A percentile compares a stretch with the other conserved stretches of the same genome.
Conservation (phyloP, 345 rosid genomes). For the Eucalyptus victrix region DNA sequence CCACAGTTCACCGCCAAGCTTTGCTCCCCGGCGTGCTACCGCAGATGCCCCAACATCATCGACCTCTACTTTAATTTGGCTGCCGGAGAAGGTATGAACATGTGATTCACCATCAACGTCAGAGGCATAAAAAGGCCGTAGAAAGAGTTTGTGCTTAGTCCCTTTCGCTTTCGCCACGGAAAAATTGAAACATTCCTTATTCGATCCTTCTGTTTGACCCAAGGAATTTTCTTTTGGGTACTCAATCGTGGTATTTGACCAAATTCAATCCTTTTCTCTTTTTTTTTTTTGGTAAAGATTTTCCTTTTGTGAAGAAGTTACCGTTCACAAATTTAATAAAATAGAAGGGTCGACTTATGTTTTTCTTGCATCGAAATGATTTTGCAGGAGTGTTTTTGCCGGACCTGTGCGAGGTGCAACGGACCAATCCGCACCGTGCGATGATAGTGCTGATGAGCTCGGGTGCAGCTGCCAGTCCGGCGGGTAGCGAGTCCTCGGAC, state of each 20-base stretch:
- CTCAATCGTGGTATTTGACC: neutral
- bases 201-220: neutral
- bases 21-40: slow-evolving; percentile 66
- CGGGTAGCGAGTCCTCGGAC: neutral
- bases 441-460: slow-evolving; percentile 69
- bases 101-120: neutral
- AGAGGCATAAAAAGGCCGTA: too few species aligned
- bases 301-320: neutral
- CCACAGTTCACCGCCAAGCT: slow-evolving; percentile 67
- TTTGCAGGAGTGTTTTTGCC: slow-evolving; percentile 84
- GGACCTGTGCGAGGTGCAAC: slow-evolving; percentile 53
- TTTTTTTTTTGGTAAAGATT: neutral
- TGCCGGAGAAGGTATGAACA: slow-evolving; percentile 78
- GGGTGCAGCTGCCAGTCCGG: slow-evolving; percentile 42
- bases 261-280: neutral
- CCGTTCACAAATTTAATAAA: neutral
- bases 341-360: neutral
- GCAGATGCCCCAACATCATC: slow-evolving; percentile 75
- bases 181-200: neutral
- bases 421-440: slow-evolving; percentile 58
- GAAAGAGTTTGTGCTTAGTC: neutral
- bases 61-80: slow-evolving; percentile 94
- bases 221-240: neutral
- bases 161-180: neutral
- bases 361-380: neutral